Base-by-base conservation (phyloP, 805 yeast species). In the Kazachstania africana region DNA sequence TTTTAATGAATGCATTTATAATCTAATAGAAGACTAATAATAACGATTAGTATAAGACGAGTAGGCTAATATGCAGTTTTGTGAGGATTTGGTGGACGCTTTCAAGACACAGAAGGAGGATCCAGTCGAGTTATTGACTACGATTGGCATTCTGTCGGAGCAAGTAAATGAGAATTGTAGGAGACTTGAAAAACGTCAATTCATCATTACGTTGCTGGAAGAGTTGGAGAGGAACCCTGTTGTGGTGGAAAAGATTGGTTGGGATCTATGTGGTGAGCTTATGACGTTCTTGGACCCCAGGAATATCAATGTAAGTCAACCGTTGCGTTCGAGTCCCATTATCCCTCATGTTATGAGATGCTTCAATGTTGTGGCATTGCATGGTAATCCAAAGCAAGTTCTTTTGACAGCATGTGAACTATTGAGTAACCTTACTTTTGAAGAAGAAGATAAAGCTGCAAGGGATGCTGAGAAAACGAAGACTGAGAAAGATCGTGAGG, bases 221-320 rank as follows among this genome's bases (percentile, higher is more conserved):
- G 57, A 73, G 0, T 53, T 83, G 20, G 44, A 47, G 8, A 54
- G 48, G 1, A 52, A 78, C 47, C 60, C 64, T 12, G 66, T 65
- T 8, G 54, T 83, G 19, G 61, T 75, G 0, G 63, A 67, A 27
- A 79, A 77, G 42, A 72, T 85, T 37, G 94, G 94, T 2, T 87
- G 96, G 96, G 96, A 87, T 53, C 49, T 87, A n/a, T 95, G 95
- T 1, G 67, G 66, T 20, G 55, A 81, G 31, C 42, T 87, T 5
- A 45, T 83, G 27, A 62, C 63, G 8, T 80, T 66, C 49, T 49
- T 78, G n/a, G 60, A 60, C 16, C 37, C 37, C 8, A 33, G 47
- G 6, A 56, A 55, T 10, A 44, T 73, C 60, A 38, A 58, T 48
- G 35, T 57, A 44, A 38, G 27, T 18, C 25, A 26, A 3, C 48